Base-by-base conservation (phyloP, 2,329 filamentous ascomycete species). In the Aspergillus floridensis region DNA sequence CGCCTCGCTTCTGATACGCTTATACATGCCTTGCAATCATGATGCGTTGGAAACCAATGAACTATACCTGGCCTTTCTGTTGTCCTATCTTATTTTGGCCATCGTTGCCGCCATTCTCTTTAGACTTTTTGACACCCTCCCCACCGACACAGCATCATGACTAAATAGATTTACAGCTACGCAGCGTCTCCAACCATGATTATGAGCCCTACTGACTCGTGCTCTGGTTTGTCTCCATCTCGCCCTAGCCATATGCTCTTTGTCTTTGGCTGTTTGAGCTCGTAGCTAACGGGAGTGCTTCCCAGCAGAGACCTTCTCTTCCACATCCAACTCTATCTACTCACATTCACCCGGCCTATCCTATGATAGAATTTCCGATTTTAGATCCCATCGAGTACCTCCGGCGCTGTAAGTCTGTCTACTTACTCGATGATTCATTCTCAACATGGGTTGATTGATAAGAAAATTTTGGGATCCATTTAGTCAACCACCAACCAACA, bases 191-290 rank as follows among this genome's bases (percentile, higher is more conserved):
- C 79, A 69, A 77, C 79, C 65, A 79, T 84, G 66, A 80, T 84
- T 60, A 75, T 79, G 72, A 79, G 75, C 65, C 76, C 78, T 55
- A 69, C 76, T 56, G 83, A 86, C 74, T 83, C 83, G 61, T 82
- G 80, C 58, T 81, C 80, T 58, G 83, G 82, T 68, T 84, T 80
- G 64, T 80, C 79, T 67, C 14, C 44, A 31, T 46, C 35, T 29
- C 47, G 19, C 35, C 16, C 26, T 5, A 16, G 12, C 32, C 38
- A 19, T 55, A 19, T 8, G 26, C 44, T 44, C 19, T 41, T 26
- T 29, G 46, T 14, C 46, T 26, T 14, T 38, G 44, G 32, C 47
- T 44, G 51, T 41, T 38, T 26, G 26, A 32, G 29, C 29, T 47
- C 38, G 22, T 38, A 21, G 38, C 54, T 57, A 59, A 53, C 74